Conservation (phyloP, 257 asterid genomes). For the Penstemon newberryi region DNA sequence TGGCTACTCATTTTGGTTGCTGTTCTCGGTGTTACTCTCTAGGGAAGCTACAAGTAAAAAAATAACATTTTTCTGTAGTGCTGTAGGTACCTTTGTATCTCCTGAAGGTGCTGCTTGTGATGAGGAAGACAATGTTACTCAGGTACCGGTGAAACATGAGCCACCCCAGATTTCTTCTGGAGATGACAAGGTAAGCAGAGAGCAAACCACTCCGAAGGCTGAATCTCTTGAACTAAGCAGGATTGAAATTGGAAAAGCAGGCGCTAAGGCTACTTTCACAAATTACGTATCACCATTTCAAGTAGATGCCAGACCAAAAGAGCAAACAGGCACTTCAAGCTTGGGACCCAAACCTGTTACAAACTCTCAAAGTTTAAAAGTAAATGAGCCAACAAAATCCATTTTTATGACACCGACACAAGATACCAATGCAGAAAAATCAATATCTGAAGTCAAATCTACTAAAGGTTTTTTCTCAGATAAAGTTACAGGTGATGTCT, state of each 20-base stretch:
- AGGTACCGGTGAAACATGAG: conserved; percentile 32
- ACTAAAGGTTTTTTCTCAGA: conserved; percentile 37
- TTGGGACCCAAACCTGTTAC: conserved; percentile 34
- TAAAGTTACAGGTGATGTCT: conserved; percentile 34
- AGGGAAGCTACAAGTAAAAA: conserved; percentile 18
- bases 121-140: conserved; percentile 46
- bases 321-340: conserved; percentile 31
- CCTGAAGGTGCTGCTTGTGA: conserved; percentile 41
- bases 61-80: conserved; percentile 47
- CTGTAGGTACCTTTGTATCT: conserved; percentile 46
- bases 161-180: conserved; percentile 38
- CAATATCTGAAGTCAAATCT: conserved; percentile 43
- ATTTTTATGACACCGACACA: conserved; percentile 25
- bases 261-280: conserved; percentile 30
- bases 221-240: conserved; percentile 28
- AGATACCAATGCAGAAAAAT: conserved; percentile 34
- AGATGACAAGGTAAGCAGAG: conserved; percentile 31
- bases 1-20: conserved; percentile 7
- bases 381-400: conserved; percentile 34
- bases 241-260: conserved; percentile 32
- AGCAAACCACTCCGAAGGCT: conserved; percentile 28
- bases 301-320: conserved; percentile 33
- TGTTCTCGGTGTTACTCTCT: conserved; percentile 20
- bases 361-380: conserved; percentile 34
- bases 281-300: conserved; percentile 30